Evolutionary conservation across 75 land plant species (phyloP), one percentile per base, ranked within the genome.

Genomic region (Pinus tabuliformis): DNA sequence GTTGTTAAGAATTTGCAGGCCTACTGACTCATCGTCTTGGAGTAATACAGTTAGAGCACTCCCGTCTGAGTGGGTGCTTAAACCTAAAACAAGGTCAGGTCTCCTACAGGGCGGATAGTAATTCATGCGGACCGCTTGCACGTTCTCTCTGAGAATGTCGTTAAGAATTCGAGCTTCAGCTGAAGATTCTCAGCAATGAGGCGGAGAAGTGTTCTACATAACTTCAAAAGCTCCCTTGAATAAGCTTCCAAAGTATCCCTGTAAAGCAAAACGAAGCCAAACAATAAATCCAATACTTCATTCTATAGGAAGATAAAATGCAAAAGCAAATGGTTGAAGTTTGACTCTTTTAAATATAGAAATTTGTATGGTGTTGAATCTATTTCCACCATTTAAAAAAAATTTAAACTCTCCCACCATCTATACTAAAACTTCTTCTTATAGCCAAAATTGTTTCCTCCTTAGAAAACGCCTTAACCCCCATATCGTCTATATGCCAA

Each of bases 231-330:
- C 75, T 89, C 81, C 21, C 28, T 12, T 15, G 80, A 60, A 62
- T 89, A 93, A 65, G 87, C 85, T 12, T 87, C 87, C 13, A 83
- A 84, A 57, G 79, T 83, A 61, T 89, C 86, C 77, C 93, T 89
- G 45, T 6, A 65, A 65, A 37, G 6, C 39, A 16, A 18, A 17
- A 64, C 3, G 5, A 64, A 64, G 16, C 17, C 17, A 16, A 3
- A 18, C n/a, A 65, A 36, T 17, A 14, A 42, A 42, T 42, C 5
- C 45, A 42, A 42, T 4, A 42, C 5, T 42, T 42, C 45, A 5
- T 0, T 42, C 0, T 42, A 42, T 42, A 42, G 0, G 6, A 42
- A 42, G 45, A 42, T 0, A 42, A 42, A 42, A 0, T 42, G 45
- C 4, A 42, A 42, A 42, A 42, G 6, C 45, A 42, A 6, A 42